Percentiles rank a stretch among this genome's conserved stretches.
phyloP scores from a whole-genome alignment of 129 eudicot species.

The Artemisia tridentata region DNA sequence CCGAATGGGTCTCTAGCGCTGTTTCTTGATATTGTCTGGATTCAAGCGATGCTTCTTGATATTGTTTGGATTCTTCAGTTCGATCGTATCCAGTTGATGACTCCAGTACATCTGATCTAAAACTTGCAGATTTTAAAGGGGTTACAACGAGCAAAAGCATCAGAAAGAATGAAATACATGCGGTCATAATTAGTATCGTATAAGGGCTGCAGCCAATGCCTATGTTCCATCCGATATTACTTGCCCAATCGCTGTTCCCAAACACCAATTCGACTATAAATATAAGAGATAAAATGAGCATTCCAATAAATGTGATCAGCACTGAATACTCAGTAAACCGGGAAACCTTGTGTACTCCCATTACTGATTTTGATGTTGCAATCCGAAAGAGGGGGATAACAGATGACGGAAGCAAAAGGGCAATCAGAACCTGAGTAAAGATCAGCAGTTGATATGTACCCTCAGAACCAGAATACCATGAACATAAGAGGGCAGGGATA shows the following conservation, averaged over 20 bases:
- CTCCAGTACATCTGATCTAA: constrained; percentile 47
- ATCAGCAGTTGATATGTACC: constrained; percentile 80
- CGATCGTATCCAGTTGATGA: constrained; percentile 34
- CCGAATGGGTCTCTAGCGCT: constrained; percentile 29
- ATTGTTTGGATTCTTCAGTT: constrained; percentile 28
- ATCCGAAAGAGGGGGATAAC: constrained; percentile 89
- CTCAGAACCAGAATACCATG: constrained; percentile 80
- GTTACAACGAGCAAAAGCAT: constrained; percentile 79
- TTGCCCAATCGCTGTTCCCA: constrained; percentile 88
- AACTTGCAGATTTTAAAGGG: constrained; percentile 71
- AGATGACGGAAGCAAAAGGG: constrained; percentile 84
- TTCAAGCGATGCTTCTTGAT: constrained; percentile 33
- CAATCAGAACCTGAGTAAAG: constrained; percentile 70
- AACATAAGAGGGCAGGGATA: constrained; percentile 68
- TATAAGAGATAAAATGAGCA: constrained; percentile 58
- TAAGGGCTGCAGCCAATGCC: constrained; percentile 41
- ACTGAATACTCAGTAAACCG: constrained; percentile 48
- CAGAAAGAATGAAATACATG: constrained; percentile 49
- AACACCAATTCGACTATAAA: constrained; percentile 79
- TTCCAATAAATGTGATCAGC: constrained; percentile 60
- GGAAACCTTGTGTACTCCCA: constrained; percentile 67
- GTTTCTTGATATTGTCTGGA: constrained; percentile 33
- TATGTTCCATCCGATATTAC: constrained; percentile 65
- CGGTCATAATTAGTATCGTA: constrained; percentile 46
- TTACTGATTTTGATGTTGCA: constrained; percentile 68